phyloP scores from a whole-genome alignment of 2,329 filamentous ascomycete species.

The Rugonectria rugulosa region DNA sequence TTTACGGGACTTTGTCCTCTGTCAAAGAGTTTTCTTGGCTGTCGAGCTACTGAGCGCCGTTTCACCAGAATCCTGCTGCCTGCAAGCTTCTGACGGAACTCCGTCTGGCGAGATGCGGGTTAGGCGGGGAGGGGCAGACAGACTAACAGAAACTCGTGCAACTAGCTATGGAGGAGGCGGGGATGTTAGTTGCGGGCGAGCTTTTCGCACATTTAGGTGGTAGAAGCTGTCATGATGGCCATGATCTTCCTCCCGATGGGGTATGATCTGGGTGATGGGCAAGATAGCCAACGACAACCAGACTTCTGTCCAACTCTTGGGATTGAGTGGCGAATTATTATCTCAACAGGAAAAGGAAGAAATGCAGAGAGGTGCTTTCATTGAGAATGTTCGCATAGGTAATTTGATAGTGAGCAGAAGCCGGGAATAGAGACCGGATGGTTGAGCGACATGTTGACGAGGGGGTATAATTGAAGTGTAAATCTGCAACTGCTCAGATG shows the following conservation, averaged over 20 bases:
- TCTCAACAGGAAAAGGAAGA: no score
- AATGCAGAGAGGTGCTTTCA: neutral
- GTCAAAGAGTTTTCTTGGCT: neutral
- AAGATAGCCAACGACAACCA: neutral
- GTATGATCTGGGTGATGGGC: slow-evolving; percentile 12
- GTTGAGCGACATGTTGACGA: slow-evolving; percentile 3
- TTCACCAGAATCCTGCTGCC: slow-evolving; percentile 33
- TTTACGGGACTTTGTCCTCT: neutral
- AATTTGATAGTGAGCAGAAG: neutral
- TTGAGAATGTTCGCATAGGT: neutral
- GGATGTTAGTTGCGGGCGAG: slow-evolving; percentile 1
- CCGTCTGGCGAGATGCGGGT: slow-evolving; percentile 7
- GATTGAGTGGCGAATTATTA: neutral
- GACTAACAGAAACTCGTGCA: slow-evolving; percentile 25
- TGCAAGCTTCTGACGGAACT: slow-evolving; percentile 15
- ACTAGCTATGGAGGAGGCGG: no score
- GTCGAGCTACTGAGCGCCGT: slow-evolving; percentile 2
- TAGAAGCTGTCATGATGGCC: slow-evolving; percentile 12
- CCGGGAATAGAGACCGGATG: neutral
- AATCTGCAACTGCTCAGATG: slow-evolving; percentile 12
- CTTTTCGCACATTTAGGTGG: slow-evolving; percentile 1
- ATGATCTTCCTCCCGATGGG: slow-evolving; percentile 10
- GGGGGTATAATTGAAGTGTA: slow-evolving; percentile 10
- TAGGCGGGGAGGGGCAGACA: neutral
- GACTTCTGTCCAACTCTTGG: neutral